Conservation (phyloP, 345 rosid species). For the Lenwebbia sp. region DNA sequence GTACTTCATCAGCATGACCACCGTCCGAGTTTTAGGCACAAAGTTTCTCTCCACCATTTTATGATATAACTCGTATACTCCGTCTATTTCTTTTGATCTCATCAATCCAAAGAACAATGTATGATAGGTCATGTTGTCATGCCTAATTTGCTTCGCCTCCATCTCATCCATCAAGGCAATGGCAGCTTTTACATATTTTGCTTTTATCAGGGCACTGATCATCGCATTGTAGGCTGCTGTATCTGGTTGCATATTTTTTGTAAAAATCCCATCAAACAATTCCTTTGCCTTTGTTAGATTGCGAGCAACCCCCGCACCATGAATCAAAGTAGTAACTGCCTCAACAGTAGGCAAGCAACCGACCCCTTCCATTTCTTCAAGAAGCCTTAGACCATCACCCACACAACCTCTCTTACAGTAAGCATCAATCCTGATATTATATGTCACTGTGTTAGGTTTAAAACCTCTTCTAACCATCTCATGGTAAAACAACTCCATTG, state of each 20-base stretch:
- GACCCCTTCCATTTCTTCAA: constrained; percentile 57
- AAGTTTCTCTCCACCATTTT: constrained; percentile 45
- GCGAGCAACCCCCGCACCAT: constrained; percentile 65
- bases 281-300: constrained; percentile 50
- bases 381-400: constrained; percentile 61
- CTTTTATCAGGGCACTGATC: constrained; percentile 42
- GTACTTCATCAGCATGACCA: constrained; percentile 76
- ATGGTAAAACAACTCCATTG: constrained; percentile 72
- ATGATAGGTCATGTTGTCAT: constrained; percentile 57
- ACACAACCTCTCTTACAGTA: constrained; percentile 72
- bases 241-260: constrained; percentile 44
- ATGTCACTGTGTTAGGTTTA: constrained; percentile 40
- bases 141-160: constrained; percentile 42
- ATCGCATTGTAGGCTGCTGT: constrained; percentile 70
- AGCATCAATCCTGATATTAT: constrained; percentile 62
- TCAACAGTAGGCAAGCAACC: constrained; percentile 31
- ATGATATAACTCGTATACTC: constrained; percentile 34
- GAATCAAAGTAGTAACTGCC: constrained; percentile 72
- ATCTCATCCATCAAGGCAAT: constrained; percentile 59
- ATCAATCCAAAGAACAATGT: constrained; percentile 59
- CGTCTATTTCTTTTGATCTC: constrained; percentile 42
- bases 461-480: constrained; percentile 76
- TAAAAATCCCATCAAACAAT: constrained; percentile 50
- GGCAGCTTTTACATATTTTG: constrained; percentile 44
- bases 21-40: constrained; percentile 59